Evolutionary conservation across 2,329 filamentous ascomycete genomes (phyloP), one percentile per base, ranked within the genome.

Genomic region (Fusarium mundagurra): DNA sequence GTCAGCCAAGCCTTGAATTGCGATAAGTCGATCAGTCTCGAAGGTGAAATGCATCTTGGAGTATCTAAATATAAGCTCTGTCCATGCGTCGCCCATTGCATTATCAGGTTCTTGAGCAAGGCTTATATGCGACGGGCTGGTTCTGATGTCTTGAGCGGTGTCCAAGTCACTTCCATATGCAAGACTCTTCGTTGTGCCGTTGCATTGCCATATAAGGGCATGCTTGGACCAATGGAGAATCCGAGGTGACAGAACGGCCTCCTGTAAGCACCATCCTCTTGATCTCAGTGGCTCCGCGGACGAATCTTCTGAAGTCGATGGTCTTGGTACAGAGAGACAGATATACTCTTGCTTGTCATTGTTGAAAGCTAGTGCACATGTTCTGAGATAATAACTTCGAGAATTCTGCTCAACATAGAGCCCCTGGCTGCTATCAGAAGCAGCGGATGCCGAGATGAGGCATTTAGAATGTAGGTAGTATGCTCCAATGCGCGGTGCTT

Each of bases 391-490:
- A 34, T 65, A 39, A 12, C 5, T 47, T 10, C 36, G 12, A 31
- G 36, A 24, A 18, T 6, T 31, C 6, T 34, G 39, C 10, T 69
- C 53, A 9, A 55, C 22, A 17, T 63, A 60, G 8, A 72, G 41
- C 7, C 61, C 66, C 20, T 72, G 7, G 11, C n/a, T 44, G 16
- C 66, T 69, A 22, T 72, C 69, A 0, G 41, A 39, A 20, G 69
- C 45, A 13, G 38, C 55, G 9, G 55, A 54, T 7, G 66, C 69
- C 2, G 66, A 70, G 8, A 72, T 63, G 38, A 62, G 50, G 27
- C 66, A 72, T 29, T 51, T 34, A 3, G 66, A 60, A 12, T 69
- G 63, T 4, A 64, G 17, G 18, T 72, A 67, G n/a, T 69, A 72
- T 6, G 57, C 48, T 17, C 61, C 69, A 27, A 72, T 72, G 7